A percentile compares a stretch with the other conserved stretches of the same genome.
phyloP scores from a whole-genome alignment of 2,329 filamentous ascomycete genomes.

The Leptodontidium sp. region DNA sequence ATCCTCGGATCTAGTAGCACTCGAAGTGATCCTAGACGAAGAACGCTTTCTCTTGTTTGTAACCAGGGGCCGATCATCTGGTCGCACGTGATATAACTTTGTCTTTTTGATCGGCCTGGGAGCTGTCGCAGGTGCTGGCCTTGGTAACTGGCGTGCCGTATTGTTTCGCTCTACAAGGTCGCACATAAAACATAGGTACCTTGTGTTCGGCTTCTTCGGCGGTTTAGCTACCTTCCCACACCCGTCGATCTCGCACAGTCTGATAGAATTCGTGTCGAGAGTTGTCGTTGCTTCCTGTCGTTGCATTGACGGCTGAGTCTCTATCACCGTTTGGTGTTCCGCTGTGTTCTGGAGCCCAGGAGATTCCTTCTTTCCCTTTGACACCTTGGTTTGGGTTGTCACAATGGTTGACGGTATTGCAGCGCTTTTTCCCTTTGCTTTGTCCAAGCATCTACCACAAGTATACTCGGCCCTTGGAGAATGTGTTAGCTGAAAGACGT shows the following conservation, averaged over 20 bases:
- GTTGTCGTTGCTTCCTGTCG: too few species aligned
- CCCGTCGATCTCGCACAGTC: conserved; percentile 4
- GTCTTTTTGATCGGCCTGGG: conserved; percentile 30
- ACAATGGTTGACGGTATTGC: not conserved
- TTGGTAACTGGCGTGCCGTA: not conserved
- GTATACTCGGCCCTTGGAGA: conserved; percentile 4
- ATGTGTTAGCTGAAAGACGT: not conserved
- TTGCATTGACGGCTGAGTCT: not conserved
- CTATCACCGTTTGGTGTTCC: not conserved
- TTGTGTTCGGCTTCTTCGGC: not conserved
- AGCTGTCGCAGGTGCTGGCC: conserved; percentile 7
- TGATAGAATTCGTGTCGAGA: not conserved
- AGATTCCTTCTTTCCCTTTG: not conserved
- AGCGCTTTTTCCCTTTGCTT: not conserved
- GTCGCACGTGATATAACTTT: conserved; percentile 36
- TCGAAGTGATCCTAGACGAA: not conserved
- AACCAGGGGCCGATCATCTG: conserved; percentile 34
- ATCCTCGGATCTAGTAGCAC: not conserved
- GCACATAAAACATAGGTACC: conserved; percentile 14
- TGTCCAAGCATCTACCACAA: conserved; percentile 4
- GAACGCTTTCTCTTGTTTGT: conserved; percentile 29
- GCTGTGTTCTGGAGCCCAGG: not conserved
- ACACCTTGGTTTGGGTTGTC: not conserved
- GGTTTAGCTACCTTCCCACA: not conserved
- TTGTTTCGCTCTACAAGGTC: conserved; percentile 19